Conservation (phyloP, 2,329 filamentous ascomycete genomes). For the Neophaeococcomyces mojaviensis region DNA sequence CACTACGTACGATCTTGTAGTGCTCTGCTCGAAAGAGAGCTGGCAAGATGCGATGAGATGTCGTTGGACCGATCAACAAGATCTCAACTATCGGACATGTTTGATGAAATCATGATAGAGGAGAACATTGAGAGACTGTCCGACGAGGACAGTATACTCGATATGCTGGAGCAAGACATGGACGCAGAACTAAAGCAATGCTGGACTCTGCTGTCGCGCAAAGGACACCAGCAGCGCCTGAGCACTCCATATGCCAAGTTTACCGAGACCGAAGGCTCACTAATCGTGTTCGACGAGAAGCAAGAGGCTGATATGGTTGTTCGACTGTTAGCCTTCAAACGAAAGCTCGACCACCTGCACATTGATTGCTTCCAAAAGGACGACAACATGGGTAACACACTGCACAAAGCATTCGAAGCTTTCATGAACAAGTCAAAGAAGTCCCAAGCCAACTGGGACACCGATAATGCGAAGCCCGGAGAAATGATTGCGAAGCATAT, state of each 20-base stretch:
- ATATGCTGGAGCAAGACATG: constrained; percentile 64
- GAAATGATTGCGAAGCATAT: constrained; percentile 99
- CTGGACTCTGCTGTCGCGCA: constrained; percentile 68
- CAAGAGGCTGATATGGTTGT: constrained; percentile 80
- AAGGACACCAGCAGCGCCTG: constrained; percentile 62
- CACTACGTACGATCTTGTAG: constrained; percentile 68
- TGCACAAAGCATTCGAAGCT: constrained; percentile 76
- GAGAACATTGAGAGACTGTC: constrained; percentile 60
- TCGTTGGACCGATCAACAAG: constrained; percentile 78
- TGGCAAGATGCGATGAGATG: constrained; percentile 68
- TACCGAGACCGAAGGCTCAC: constrained; percentile 65
- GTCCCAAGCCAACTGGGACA: constrained; percentile 62
- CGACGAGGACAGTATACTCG: constrained; percentile 58
- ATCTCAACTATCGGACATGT: constrained; percentile 62
- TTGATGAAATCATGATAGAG: constrained; percentile 66
- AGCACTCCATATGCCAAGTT: constrained; percentile 69
- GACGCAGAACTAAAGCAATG: constrained; percentile 64
- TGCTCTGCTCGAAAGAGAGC: constrained; percentile 63
- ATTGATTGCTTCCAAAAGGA: constrained; percentile 69
- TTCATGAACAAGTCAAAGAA: constrained; percentile 88
- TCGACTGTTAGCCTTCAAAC: constrained; percentile 71
- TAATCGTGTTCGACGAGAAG: constrained; percentile 72
- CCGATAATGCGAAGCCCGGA: constrained; percentile 84
- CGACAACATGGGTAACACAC: constrained; percentile 65
- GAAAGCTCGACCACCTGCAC: constrained; percentile 68